Percentiles rank a stretch among this genome's conserved stretches.
Evolutionary conservation across 768 basidiomycete species (phyloP).

Genomic region (Coprinellus micaceus): DNA sequence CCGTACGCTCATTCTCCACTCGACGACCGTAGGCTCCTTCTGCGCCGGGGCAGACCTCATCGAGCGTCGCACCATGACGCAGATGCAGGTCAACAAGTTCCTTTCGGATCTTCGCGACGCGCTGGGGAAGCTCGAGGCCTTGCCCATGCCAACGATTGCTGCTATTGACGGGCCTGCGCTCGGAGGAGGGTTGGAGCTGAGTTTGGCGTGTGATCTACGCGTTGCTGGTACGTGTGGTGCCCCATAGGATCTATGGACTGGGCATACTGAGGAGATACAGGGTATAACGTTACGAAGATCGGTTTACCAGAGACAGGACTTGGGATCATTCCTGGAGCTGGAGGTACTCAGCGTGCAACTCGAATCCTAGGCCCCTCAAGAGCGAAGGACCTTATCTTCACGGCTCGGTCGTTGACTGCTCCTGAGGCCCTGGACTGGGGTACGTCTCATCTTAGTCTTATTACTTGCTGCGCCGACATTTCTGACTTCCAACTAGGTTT

Average conservation of each 20-base stretch:
- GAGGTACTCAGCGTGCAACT: conserved; percentile 81
- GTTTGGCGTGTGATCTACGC: conserved; percentile 85
- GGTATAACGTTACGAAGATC: conserved; percentile 71
- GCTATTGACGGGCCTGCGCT: conserved; percentile 92
- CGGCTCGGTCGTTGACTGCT: conserved; percentile 65
- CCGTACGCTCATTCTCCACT: conserved; percentile 80
- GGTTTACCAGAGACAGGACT: conserved; percentile 77
- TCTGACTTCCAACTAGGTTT: conserved; percentile 51
- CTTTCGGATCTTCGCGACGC: conserved; percentile 70
- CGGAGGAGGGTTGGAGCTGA: conserved; percentile 88
- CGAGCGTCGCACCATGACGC: conserved; percentile 82
- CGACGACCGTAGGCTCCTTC: conserved; percentile 73
- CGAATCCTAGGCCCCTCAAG: conserved; percentile 74
- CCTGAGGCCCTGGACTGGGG: conserved; percentile 70
- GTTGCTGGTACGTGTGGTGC: conserved; percentile 63
- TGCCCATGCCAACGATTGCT: conserved; percentile 87
- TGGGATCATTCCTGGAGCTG: conserved; percentile 89
- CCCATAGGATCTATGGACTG: not conserved
- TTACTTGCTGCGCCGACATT: conserved; percentile 15
- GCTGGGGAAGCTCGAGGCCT: conserved; percentile 69
- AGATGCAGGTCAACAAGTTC: conserved; percentile 70
- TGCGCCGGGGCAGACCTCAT: conserved; percentile 90
- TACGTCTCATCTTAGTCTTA: conserved; percentile 23
- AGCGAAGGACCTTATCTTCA: conserved; percentile 86
- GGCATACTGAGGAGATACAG: conserved; percentile 29